phyloP scores from a whole-genome alignment of 164 flowering plant species.

The Amborella trichopoda region DNA sequence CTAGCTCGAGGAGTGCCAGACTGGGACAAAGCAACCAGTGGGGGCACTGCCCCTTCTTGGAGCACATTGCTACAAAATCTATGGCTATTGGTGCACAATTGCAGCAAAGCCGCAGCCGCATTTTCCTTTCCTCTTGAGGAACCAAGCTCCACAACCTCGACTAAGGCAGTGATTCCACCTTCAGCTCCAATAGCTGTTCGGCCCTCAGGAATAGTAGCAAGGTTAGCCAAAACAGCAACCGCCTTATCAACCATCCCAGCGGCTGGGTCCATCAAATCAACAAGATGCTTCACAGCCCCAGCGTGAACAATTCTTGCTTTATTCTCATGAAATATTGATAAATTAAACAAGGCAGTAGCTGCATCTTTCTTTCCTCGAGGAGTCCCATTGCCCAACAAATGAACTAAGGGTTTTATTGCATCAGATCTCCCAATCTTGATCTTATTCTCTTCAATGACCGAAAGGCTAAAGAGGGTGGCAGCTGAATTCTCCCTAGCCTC shows the following conservation, averaged over 20 bases:
- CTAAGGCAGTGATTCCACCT: conserved; percentile 51
- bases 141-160: conserved; percentile 75
- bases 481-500: conserved; percentile 98
- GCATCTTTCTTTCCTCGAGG: conserved; percentile 96
- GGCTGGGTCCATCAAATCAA: conserved; percentile 66
- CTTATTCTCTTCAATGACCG: conserved; percentile 85
- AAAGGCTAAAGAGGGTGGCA: conserved; percentile 90
- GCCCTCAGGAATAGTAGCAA: conserved; percentile 81
- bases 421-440: conserved; percentile 82
- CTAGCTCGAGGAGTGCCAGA: conserved; percentile 15
- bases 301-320: conserved; percentile 77
- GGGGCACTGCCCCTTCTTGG: conserved; percentile 17
- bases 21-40: conserved; percentile 17
- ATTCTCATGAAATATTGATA: conserved; percentile 85
- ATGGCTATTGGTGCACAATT: conserved; percentile 9
- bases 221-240: conserved; percentile 72
- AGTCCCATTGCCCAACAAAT: conserved; percentile 74
- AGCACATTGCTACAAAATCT: conserved; percentile 11
- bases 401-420: conserved; percentile 73
- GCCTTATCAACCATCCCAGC: conserved; percentile 97
- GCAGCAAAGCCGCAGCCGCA: conserved; percentile 48
- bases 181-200: conserved; percentile 53
- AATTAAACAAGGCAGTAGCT: conserved; percentile 90
- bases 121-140: conserved; percentile 82
- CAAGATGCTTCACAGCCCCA: conserved; percentile 62